Conservation (phyloP, 441 rosid genomes). For the Isatis lusitanica region DNA sequence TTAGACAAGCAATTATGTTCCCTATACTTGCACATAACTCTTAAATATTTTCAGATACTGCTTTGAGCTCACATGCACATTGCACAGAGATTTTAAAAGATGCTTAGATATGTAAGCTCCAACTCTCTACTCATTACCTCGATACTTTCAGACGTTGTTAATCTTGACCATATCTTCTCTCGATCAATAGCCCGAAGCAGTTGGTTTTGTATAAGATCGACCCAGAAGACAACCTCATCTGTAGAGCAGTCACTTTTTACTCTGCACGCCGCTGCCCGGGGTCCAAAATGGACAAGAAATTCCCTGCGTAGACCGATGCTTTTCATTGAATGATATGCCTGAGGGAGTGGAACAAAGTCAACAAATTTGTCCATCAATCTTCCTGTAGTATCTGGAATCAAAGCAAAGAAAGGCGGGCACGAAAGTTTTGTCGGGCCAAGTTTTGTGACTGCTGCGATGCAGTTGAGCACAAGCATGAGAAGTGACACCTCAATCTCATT, state of each 20-base stretch:
- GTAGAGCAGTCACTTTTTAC: slow-evolving; percentile 60
- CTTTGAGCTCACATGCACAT: neutral
- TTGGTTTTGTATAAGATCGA: slow-evolving; percentile 85
- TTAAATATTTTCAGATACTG: neutral
- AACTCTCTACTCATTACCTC: slow-evolving; percentile 62
- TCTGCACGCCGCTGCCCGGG: slow-evolving; percentile 85
- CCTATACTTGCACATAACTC: neutral
- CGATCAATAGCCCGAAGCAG: slow-evolving; percentile 87
- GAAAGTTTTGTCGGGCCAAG: slow-evolving; percentile 90
- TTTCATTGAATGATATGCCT: slow-evolving; percentile 71
- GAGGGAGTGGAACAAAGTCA: slow-evolving; percentile 66
- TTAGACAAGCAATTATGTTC: slow-evolving; percentile 2
- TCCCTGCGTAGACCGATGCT: slow-evolving; percentile 79
- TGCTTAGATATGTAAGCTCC: slow-evolving; percentile 8
- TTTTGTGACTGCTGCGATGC: slow-evolving; percentile 81
- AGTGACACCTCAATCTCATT: slow-evolving; percentile 69
- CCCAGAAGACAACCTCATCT: slow-evolving; percentile 95
- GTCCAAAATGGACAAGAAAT: slow-evolving; percentile 95
- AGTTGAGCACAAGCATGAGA: slow-evolving; percentile 80
- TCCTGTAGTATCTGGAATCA: slow-evolving; percentile 76
- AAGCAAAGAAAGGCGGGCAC: slow-evolving; percentile 68
- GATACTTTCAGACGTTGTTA: slow-evolving; percentile 92
- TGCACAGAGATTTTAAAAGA: neutral
- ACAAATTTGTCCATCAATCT: slow-evolving; percentile 89
- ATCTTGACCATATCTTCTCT: slow-evolving; percentile 96